Evolutionary conservation across 2,329 filamentous ascomycete genomes (phyloP), one percentile per base, ranked within the genome.

Genomic region (Apiospora marii): DNA sequence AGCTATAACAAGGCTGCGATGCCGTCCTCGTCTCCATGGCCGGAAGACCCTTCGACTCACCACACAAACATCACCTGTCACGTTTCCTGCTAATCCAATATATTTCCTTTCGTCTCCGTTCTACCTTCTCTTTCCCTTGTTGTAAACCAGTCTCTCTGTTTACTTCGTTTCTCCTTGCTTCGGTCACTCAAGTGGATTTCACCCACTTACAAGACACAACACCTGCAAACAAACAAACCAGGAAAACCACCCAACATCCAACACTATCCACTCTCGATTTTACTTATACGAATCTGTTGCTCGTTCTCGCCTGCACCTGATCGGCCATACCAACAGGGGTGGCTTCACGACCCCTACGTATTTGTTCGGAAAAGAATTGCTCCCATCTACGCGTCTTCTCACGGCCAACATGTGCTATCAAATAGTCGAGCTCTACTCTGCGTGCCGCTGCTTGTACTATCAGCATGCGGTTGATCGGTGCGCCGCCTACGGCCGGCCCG

Each of bases 401-500:
- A 16, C 48, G n/a, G 71, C 79, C 81, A 87, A 76, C 74, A 97
- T 98, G 95, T 98, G 95, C 80, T 95, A 94, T 80, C 93, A 95
- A 84, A 84, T 98, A 74, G 87, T 96, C 78, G 95, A 98, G 83
- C 88, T 94, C 73, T 98, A 95, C 86, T 92, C 94, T 71, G 93
- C 92, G 72, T 98, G 95, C 87, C 90, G 91, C 75, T 98, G 95
- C 84, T 88, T 96, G 77, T 97, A 98, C 87, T 94, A 96, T 86
- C 89, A 92, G 79, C 95, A 98, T 82, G 91, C 93, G 68, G 88
- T 98, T 78, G 95, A 98, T 80, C 92, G 93, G 74, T 98, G 95
- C 81, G 87, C 91, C 68, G 87, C 90, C 48, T 94, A 94, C 80
- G 93, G 92, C 74, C 91, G 92, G 73, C 89, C 90, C 69, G 92